Percentiles rank a stretch among this genome's conserved stretches.
These are phyloP conservation scores for Ascochyta viciae-villosae DNA, from an alignment of 2,329 filamentous ascomycete species.

Conservation along the genomic window DNA sequence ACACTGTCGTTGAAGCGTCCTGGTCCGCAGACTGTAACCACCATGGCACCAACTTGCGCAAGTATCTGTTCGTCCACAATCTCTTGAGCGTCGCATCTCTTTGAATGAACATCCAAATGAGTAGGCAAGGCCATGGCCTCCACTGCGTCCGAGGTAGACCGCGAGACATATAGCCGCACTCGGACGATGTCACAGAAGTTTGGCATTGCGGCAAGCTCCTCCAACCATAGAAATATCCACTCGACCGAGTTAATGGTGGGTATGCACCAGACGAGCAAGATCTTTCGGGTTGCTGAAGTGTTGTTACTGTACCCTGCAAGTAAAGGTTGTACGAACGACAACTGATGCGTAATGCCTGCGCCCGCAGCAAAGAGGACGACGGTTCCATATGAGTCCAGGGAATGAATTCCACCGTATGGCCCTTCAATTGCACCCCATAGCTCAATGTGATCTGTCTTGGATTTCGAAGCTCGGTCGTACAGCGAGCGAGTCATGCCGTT, in stretches of 20 bases:
- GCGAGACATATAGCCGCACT: slow-evolving; percentile 87
- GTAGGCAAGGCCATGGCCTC: slow-evolving; percentile 60
- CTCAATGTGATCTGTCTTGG: slow-evolving; percentile 58
- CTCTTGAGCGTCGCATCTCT: slow-evolving; percentile 77
- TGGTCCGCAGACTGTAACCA: slow-evolving; percentile 78
- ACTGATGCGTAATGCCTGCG: slow-evolving; percentile 90
- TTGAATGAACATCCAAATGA: slow-evolving; percentile 81
- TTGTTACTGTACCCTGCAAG: slow-evolving; percentile 62
- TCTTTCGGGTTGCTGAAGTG: slow-evolving; percentile 75
- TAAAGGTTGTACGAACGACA: slow-evolving; percentile 78
- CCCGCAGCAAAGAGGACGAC: slow-evolving; percentile 86
- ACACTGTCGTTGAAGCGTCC: slow-evolving; percentile 76
- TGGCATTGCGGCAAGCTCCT: slow-evolving; percentile 77
- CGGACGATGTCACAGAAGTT: slow-evolving; percentile 79
- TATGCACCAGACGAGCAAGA: slow-evolving; percentile 88
- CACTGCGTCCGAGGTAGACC: slow-evolving; percentile 74
- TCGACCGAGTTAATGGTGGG: slow-evolving; percentile 82
- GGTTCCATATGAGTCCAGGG: slow-evolving; percentile 87
- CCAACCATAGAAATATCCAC: slow-evolving; percentile 90
- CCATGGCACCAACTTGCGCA: slow-evolving; percentile 83
- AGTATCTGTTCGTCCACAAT: slow-evolving; percentile 78
- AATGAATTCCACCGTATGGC: slow-evolving; percentile 77
- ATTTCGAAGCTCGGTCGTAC: slow-evolving; percentile 67
- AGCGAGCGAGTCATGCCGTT: slow-evolving; percentile 83
- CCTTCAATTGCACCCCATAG: slow-evolving; percentile 81